phyloP scores from a whole-genome alignment of 2,329 filamentous ascomycete genomes.

The Microdochium trichocladiopsis region DNA sequence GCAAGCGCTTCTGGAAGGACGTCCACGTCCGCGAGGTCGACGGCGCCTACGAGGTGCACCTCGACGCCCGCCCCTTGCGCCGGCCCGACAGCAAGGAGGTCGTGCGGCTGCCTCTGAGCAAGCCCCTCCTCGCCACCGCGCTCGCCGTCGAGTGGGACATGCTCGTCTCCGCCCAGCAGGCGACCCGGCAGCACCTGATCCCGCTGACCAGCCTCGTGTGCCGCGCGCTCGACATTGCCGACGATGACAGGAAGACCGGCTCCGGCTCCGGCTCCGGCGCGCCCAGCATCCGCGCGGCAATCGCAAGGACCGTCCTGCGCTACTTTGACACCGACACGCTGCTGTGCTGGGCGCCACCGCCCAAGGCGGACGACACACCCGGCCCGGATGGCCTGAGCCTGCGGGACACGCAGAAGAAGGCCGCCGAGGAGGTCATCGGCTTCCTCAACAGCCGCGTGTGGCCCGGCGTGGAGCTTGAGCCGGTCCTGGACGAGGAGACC shows the following conservation, averaged over 20 bases:
- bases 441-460: constrained; percentile 70
- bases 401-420: constrained; percentile 63
- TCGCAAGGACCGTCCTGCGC: constrained; percentile 65
- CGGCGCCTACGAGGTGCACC: constrained; percentile 56
- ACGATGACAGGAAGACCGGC: constrained; percentile 49
- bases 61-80: constrained; percentile 75
- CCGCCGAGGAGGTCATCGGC: constrained; percentile 62
- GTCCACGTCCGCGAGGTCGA: constrained; percentile 62
- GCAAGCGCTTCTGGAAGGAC: constrained; percentile 84
- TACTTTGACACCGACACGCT: constrained; percentile 91
- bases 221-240: constrained; percentile 73
- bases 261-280: too few relatives aligned
- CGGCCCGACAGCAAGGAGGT: constrained; percentile 66
- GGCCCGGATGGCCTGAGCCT: constrained; percentile 51
- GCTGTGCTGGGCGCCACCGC: constrained; percentile 73
- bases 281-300: constrained; percentile 48
- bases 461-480: constrained; percentile 72
- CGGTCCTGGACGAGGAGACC: constrained; percentile 70
- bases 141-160: constrained; percentile 93
- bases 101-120: constrained; percentile 65
- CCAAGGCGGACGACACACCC: constrained; percentile 36
- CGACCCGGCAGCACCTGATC: constrained; percentile 78
- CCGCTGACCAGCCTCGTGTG: constrained; percentile 82
- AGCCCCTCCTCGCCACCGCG: constrained; percentile 74
- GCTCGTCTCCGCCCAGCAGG: constrained; percentile 74